Conservation (phyloP, 2,329 filamentous ascomycete species). For the Stagonosporopsis chrysanthemi region DNA sequence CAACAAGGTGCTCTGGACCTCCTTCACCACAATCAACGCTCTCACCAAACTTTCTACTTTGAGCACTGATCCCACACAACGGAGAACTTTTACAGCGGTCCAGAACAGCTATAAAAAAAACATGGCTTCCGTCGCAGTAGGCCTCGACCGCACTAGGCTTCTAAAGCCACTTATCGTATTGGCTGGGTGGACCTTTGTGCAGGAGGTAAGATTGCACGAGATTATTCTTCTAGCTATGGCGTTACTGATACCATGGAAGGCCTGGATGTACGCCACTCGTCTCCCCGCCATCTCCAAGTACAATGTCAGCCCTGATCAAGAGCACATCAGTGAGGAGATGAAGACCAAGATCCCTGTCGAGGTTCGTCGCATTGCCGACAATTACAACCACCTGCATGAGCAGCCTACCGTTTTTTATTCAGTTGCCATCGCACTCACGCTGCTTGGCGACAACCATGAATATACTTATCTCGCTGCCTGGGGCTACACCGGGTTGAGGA, state of each 20-base stretch:
- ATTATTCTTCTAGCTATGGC: neutral
- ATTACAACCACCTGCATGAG: constrained; percentile 19
- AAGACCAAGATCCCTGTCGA: constrained; percentile 19
- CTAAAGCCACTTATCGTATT: constrained; percentile 18
- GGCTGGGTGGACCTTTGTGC: constrained; percentile 21
- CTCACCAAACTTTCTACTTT: constrained; percentile 7
- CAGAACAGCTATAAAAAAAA: neutral
- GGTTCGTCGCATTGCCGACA: constrained; percentile 18
- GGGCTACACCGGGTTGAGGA: constrained; percentile 19
- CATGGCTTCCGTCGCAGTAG: constrained; percentile 20
- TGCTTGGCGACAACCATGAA: constrained; percentile 17
- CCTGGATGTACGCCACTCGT: constrained; percentile 20
- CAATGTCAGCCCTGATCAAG: constrained; percentile 9
- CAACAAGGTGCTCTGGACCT: constrained; percentile 14
- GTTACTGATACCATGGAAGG: neutral
- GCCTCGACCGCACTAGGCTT: constrained; percentile 20
- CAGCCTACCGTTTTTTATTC: constrained; percentile 18
- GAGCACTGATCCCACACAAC: neutral
- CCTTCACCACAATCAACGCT: constrained; percentile 7
- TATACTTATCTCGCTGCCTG: constrained; percentile 19
- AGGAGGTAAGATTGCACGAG: constrained; percentile 10
- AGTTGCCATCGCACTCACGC: constrained; percentile 12
- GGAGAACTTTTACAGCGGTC: neutral
- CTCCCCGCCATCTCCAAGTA: constrained; percentile 19
- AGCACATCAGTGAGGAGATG: constrained; percentile 9